Conservation (phyloP, 2,329 filamentous ascomycete species). For the Exserohilum rostratum region DNA sequence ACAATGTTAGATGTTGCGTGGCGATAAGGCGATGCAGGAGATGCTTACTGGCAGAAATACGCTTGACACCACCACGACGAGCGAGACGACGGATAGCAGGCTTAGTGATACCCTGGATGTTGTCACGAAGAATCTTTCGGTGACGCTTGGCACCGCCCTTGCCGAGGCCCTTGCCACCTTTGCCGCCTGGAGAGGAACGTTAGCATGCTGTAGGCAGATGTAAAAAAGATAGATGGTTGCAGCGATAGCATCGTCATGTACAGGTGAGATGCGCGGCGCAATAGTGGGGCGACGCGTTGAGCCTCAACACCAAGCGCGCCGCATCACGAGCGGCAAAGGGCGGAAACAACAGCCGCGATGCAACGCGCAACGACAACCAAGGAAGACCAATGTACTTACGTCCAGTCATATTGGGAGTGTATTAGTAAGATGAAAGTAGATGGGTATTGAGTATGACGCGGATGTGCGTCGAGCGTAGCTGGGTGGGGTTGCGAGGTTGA, state of each 20-base stretch:
- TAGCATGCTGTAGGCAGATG: conserved; percentile 34
- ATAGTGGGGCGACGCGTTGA: conserved; percentile 33
- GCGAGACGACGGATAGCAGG: conserved; percentile 61
- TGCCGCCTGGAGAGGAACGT: conserved; percentile 53
- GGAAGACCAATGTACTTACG: conserved; percentile 45
- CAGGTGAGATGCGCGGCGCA: conserved; percentile 21
- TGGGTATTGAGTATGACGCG: conserved; percentile 15
- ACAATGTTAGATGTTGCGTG: conserved; percentile 30
- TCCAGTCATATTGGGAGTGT: conserved; percentile 51
- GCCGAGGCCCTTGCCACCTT: conserved; percentile 62
- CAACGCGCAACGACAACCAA: conserved; percentile 20
- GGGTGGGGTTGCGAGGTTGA: conserved; percentile 7
- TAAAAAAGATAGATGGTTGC: not conserved
- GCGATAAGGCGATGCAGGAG: not conserved
- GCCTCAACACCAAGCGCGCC: conserved; percentile 36
- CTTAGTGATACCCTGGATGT: conserved; percentile 63
- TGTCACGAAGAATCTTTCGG: conserved; percentile 62
- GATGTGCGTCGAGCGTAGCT: conserved; percentile 5
- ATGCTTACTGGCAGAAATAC: conserved; percentile 57
- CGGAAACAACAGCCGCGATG: conserved; percentile 17
- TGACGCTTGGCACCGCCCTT: conserved; percentile 62
- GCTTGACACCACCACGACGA: conserved; percentile 61
- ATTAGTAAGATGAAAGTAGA: conserved; percentile 33
- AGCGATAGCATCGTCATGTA: conserved; percentile 23
- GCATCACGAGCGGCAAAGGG: conserved; percentile 18